A percentile compares a stretch with the other conserved stretches of the same genome.
Conservation (phyloP, 2,329 filamentous ascomycete genomes). For the Bipolaris bicolor region DNA sequence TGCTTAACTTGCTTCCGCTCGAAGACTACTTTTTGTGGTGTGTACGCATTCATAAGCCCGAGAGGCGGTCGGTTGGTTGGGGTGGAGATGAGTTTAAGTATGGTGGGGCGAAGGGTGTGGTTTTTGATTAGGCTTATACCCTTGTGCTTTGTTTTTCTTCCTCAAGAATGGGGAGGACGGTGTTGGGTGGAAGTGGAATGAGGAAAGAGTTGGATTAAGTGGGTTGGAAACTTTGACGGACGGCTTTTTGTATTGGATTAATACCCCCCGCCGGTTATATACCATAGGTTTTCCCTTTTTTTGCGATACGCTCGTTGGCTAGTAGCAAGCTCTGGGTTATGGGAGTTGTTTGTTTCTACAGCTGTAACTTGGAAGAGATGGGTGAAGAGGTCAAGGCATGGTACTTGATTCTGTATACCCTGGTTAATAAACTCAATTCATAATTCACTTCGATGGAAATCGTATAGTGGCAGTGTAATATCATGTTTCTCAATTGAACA, state of each 20-base stretch:
- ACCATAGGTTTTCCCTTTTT: not conserved
- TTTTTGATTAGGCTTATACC: slow-evolving; percentile 18
- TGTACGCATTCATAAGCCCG: slow-evolving; percentile 70
- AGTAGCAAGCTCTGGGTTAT: too few species aligned
- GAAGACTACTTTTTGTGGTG: slow-evolving; percentile 72
- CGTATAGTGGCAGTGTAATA: too few species aligned
- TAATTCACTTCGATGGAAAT: too few species aligned
- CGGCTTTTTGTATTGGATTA: too few species aligned
- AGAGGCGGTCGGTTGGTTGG: slow-evolving; percentile 24
- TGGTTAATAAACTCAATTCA: not conserved
- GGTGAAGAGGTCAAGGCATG: not conserved
- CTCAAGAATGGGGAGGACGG: not conserved
- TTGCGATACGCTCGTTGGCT: not conserved
- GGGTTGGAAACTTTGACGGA: too few species aligned
- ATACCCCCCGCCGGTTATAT: too few species aligned
- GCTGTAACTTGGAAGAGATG: not conserved
- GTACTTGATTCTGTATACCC: not conserved
- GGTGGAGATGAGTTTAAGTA: slow-evolving; percentile 28
- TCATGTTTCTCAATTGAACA: too few species aligned
- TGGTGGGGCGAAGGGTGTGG: slow-evolving; percentile 21
- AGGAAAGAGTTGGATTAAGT: not conserved
- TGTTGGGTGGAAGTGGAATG: not conserved
- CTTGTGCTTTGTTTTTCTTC: too few species aligned
- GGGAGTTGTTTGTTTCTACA: too few species aligned
- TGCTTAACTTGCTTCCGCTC: slow-evolving; percentile 68